Conservation (phyloP, 352 stramenopile genomes). For the Phytophthora podocarpi region DNA sequence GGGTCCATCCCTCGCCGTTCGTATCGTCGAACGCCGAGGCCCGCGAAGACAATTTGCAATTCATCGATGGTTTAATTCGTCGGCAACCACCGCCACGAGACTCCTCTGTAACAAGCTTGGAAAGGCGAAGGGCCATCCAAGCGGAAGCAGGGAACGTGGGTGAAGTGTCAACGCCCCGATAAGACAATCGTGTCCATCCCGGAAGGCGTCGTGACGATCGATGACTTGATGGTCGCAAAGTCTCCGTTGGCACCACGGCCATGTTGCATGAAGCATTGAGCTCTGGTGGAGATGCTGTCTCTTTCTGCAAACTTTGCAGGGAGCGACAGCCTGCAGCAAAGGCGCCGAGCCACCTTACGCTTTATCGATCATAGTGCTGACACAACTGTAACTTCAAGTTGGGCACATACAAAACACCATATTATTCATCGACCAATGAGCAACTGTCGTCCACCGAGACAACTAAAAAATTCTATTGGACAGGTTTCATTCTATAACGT, state of each 20-base stretch:
- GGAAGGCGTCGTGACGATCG: conserved; percentile 9
- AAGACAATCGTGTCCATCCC: conserved; percentile 11
- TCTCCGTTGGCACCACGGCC: neutral
- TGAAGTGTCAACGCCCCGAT: conserved; percentile 25
- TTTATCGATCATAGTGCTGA: neutral
- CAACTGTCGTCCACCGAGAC: conserved; percentile 23
- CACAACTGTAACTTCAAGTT: conserved; percentile 21
- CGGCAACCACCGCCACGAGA: neutral
- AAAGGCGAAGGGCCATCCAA: conserved; percentile 20
- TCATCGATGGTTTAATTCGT: neutral
- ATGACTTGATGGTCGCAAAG: conserved; percentile 22
- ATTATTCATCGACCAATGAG: conserved; percentile 1
- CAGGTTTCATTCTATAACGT: neutral
- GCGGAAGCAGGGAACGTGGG: conserved; percentile 1
- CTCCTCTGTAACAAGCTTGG: neutral
- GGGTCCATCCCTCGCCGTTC: no score
- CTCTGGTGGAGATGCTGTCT: no score
- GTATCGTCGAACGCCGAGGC: conserved; percentile 10
- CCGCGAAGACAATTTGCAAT: neutral
- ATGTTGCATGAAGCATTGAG: conserved; percentile 2
- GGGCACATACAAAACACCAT: conserved; percentile 6
- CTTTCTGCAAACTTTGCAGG: no score
- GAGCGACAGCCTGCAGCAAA: no score
- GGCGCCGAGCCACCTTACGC: no score
- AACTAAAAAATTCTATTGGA: neutral